Evolutionary conservation across 1,284 basidiomycete genomes (phyloP), one percentile per base, ranked within the genome.

Genomic region (Omphalotus olearius): DNA sequence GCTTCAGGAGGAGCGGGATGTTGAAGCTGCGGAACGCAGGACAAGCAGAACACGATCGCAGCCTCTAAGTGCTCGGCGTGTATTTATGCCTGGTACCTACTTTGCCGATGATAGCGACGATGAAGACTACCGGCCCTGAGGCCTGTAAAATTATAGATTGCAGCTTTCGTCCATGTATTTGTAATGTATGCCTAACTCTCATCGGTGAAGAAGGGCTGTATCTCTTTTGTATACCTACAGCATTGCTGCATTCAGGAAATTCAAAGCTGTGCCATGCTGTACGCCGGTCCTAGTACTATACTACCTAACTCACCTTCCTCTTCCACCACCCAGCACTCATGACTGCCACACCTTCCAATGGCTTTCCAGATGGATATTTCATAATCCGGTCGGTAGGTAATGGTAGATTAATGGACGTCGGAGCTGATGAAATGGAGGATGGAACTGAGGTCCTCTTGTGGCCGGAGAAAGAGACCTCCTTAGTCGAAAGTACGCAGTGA

Each of bases 331-430:
- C 23, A 23, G 23, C 23, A 23, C 2, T 23, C 26, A 46, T 17
- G 18, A 26, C 35, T 10, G 35, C 10, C 16, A 38, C 23, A 9
- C 28, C 45, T 20, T 38, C 36, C 14, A 48, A 26, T 18, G 38
- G 47, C 16, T 91, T 91, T 57, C 88, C 88, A 28, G 64, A 74
- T 38, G 89, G 88, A 3, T 91, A 89, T 67, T 91, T 91, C 61
- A 65, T 88, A 45, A 76, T 91, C 51, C 77, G 80, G 47, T 86
- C 82, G 42, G 62, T 80, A 6, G 83, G 80, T 1, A 78, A 73
- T 0, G 71, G 73, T 51, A 78, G 83, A 28, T 59, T 88, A 2
- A 71, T 87, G 53, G 88, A 91, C 61, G 79, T 90, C 13, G 67
- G 67, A 37, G 64, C 62, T 26, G 80, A 83, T 57, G 67, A 68